Percentiles rank a stretch among this genome's conserved stretches.
phyloP scores from a whole-genome alignment of 202 grass and related monocot species.

The Panicum hallii region DNA sequence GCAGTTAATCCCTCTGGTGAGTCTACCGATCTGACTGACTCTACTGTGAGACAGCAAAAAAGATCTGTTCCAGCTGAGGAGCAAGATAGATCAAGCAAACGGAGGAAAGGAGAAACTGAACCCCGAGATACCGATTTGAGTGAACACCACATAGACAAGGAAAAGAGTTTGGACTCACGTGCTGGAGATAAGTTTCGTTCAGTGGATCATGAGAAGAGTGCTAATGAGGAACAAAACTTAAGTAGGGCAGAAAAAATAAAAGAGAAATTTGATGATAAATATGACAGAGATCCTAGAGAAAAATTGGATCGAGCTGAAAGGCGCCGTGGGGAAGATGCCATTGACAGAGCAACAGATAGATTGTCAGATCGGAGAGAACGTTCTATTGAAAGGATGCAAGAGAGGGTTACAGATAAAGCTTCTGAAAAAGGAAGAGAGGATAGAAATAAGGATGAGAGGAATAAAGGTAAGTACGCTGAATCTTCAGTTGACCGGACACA shows the following conservation, averaged over 20 bases:
- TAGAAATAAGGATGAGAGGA: constrained; percentile 86
- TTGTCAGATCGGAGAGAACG: constrained; percentile 66
- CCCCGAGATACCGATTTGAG: constrained; percentile 48
- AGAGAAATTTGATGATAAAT: constrained; percentile 71
- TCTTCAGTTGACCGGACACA: constrained; percentile 52
- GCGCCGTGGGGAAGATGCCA: constrained; percentile 61
- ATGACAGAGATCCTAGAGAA: constrained; percentile 75
- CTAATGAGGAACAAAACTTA: constrained; percentile 62
- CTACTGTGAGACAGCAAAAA: constrained; percentile 68
- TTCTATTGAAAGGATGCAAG: constrained; percentile 74
- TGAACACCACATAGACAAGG: constrained; percentile 62
- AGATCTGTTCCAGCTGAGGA: constrained; percentile 63
- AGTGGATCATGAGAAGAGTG: constrained; percentile 64
- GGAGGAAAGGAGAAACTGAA: constrained; percentile 80
- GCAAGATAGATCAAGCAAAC: constrained; percentile 76
- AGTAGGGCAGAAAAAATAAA: constrained; percentile 59
- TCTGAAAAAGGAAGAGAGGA: constrained; percentile 88
- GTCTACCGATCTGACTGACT: constrained; percentile 49
- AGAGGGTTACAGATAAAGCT: constrained; percentile 71
- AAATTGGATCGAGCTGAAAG: constrained; percentile 65
- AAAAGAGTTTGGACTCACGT: constrained; percentile 51
- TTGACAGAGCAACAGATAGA: constrained; percentile 70
- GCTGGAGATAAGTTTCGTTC: constrained; percentile 58
- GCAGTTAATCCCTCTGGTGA: constrained; percentile 50
- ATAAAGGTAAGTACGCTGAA: constrained; percentile 68